Evolutionary conservation across 2,329 filamentous ascomycete species (phyloP), one percentile per base, ranked within the genome.

Genomic region (Penicillium crustosum): DNA sequence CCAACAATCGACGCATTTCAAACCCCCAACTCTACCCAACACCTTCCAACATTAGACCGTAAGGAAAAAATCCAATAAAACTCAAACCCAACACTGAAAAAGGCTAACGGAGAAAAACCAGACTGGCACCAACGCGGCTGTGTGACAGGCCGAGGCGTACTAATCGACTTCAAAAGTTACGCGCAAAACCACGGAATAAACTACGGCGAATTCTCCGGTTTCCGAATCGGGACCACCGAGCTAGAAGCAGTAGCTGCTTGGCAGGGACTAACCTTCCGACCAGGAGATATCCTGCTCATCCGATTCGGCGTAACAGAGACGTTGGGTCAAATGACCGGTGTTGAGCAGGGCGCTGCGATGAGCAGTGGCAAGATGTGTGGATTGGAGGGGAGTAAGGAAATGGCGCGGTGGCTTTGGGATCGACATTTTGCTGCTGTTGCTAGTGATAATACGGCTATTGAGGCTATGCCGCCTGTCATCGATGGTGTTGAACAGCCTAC

Each of bases 101-200:
- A 31, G 53, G 27, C 43, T 43, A 61, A 53, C 39, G 36, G 41
- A 67, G 0, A 64, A 61, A 61, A 61, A 7, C 56, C 62, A 78
- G 63, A 73, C 48, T 77, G 75, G 74, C 66, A 75, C 35, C 64
- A 71, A 12, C 80, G 74, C 2, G 79, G 80, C 36, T 61, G 63
- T 21, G 76, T 84, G 7, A 78, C 79, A 2, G 81, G 81, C 3
- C 76, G 82, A 0, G 81, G 81, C 21, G 73, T 84, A 2, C 70
- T 84, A 0, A 69, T 84, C 0, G 84, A 87, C 67, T 86, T 81
- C 53, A 78, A 76, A 49, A 63, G 72, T 10, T 90, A 87, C 81
- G 65, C 86, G 2, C 77, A 78, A 19, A 74, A 75, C 38, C 79
- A 86, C 45, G 81, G 80, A 35, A 82, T 87, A 53, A 65, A 78